Evolutionary conservation across 352 stramenopile species (phyloP).

Genomic region (Phytopythium delawarense): DNA sequence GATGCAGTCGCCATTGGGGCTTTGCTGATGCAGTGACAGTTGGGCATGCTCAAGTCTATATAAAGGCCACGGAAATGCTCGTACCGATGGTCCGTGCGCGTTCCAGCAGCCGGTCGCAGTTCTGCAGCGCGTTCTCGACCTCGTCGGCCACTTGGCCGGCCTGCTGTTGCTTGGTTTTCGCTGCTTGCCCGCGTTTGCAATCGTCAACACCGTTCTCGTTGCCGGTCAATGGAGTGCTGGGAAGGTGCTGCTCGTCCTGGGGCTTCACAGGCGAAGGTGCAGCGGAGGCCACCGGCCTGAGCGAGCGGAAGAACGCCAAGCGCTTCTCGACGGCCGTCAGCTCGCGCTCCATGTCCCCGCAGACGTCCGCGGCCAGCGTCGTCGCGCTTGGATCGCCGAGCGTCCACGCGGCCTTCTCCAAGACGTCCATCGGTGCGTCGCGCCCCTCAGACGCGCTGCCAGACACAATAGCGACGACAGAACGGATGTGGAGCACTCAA

Average conservation of each 20-base stretch:
- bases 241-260: background rate
- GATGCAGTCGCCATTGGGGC: background rate
- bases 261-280: background rate
- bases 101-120: slow-evolving; percentile 49
- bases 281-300: background rate
- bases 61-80: background rate
- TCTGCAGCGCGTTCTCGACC: slow-evolving; percentile 44
- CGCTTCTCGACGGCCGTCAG: slow-evolving; percentile 34
- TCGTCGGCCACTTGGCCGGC: slow-evolving; percentile 44
- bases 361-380: slow-evolving; percentile 18
- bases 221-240: slow-evolving; percentile 4
- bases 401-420: background rate
- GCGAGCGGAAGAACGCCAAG: slow-evolving; percentile 20
- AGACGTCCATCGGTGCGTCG: background rate
- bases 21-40: background rate
- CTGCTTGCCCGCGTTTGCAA: background rate
- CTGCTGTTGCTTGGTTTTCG: slow-evolving; percentile 20
- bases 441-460: background rate
- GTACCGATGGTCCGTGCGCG: slow-evolving; percentile 23
- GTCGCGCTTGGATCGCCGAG: background rate
- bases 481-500: too few species aligned
- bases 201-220: background rate
- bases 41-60: background rate
- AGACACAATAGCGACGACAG: background rate
- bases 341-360: slow-evolving; percentile 37